Evolutionary conservation across 441 rosid species (phyloP).

Genomic region (Populus trichocarpa): DNA sequence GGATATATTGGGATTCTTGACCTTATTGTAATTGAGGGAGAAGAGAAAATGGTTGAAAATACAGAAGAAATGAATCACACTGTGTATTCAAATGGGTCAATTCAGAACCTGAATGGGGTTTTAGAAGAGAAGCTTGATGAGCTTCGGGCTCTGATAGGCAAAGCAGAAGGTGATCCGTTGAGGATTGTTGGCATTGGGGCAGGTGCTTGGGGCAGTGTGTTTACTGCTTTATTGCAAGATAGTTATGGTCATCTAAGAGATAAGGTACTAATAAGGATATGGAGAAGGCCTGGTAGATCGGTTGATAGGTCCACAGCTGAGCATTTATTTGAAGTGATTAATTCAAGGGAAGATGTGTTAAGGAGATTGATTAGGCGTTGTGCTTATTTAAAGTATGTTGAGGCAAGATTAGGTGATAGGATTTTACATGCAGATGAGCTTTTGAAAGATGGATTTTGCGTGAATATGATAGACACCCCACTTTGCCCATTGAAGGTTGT

Average conservation of each 20-base stretch:
- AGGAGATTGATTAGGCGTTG: conserved; percentile 93
- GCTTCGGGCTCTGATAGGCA: conserved; percentile 58
- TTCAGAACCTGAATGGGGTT: conserved; percentile 39
- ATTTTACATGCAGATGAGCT: conserved; percentile 88
- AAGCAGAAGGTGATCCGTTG: conserved; percentile 81
- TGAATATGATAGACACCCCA: conserved; percentile 95
- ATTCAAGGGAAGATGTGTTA: conserved; percentile 86
- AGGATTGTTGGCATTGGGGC: conserved; percentile 91
- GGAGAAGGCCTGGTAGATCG: conserved; percentile 88
- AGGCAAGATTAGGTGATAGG: conserved; percentile 93
- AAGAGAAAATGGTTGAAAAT: conserved; percentile 36
- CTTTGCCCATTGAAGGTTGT: conserved; percentile 93
- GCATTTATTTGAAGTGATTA: conserved; percentile 92
- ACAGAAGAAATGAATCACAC: conserved; percentile 21
- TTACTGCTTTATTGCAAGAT: conserved; percentile 83
- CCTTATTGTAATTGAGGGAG: conserved; percentile 4
- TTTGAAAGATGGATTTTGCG: conserved; percentile 93
- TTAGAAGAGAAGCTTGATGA: conserved; percentile 68
- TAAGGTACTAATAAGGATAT: conserved; percentile 81
- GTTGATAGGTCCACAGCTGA: conserved; percentile 77
- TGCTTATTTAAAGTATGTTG: conserved; percentile 91
- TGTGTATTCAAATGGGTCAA: conserved; percentile 41
- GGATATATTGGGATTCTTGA: neutral
- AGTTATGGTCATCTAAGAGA: conserved; percentile 76
- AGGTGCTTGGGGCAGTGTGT: conserved; percentile 99